phyloP scores from a whole-genome alignment of 2,329 filamentous ascomycete species.

The Fonsecaea nubica region DNA sequence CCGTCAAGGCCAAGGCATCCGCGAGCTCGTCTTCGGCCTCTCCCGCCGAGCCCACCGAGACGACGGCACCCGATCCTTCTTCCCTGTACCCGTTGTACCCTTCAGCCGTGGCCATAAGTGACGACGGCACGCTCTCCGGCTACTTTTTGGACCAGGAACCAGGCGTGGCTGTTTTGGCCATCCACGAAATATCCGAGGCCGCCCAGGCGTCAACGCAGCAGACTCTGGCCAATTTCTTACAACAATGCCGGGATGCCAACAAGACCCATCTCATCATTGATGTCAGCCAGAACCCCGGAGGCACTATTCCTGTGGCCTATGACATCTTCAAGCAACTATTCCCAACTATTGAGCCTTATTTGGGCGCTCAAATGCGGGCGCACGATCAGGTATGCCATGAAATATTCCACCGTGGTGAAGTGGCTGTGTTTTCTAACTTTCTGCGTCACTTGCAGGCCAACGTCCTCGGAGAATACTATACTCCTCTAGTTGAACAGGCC shows the following conservation, averaged over 20 bases:
- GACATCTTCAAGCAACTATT: slow-evolving; percentile 63
- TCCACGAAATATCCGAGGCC: slow-evolving; percentile 48
- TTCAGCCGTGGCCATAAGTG: slow-evolving; percentile 44
- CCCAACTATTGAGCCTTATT: slow-evolving; percentile 45
- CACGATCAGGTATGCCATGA: slow-evolving; percentile 12
- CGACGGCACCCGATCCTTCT: slow-evolving; percentile 12
- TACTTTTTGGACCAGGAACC: slow-evolving; percentile 53
- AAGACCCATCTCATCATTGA: slow-evolving; percentile 70
- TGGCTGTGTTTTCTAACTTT: background rate
- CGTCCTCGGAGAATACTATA: slow-evolving; percentile 7
- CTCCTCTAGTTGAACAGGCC: background rate
- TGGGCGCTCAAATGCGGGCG: slow-evolving; percentile 42
- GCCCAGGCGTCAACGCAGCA: slow-evolving; percentile 32
- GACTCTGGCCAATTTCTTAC: slow-evolving; percentile 54
- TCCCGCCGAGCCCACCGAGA: slow-evolving; percentile 33
- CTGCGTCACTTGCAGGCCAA: background rate
- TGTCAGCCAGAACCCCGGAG: slow-evolving; percentile 66
- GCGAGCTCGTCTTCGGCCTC: background rate
- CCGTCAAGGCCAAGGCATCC: slow-evolving; percentile 23
- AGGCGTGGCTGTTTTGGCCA: slow-evolving; percentile 54
- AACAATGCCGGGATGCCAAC: slow-evolving; percentile 45
- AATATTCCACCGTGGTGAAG: background rate
- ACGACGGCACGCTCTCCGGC: slow-evolving; percentile 49
- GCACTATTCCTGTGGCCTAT: slow-evolving; percentile 55
- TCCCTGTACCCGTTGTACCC: slow-evolving; percentile 44